These are phyloP conservation scores for Hibiscus trionum DNA, from an alignment of 345 rosid species.

Conservation along the genomic window DNA sequence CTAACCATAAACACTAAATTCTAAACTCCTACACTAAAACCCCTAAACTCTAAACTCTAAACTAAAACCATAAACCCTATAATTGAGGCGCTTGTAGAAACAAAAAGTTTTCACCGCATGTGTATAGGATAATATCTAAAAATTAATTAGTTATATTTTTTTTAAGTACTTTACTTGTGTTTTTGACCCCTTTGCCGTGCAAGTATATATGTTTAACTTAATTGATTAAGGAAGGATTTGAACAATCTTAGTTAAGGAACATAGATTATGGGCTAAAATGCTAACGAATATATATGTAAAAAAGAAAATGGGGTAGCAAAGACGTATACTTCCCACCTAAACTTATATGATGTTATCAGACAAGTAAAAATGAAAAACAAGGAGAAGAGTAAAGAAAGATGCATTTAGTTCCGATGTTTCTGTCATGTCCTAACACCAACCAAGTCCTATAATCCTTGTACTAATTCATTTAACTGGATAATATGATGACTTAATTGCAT, in stretches of 20 bases:
- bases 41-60: too few species aligned
- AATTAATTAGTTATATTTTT: too few species aligned
- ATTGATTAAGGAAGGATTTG: not conserved
- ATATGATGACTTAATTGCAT: not conserved
- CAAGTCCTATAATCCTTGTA: constrained; percentile 3
- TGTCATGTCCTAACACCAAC: constrained; percentile 48
- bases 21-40: too few species aligned
- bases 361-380: constrained; percentile 10
- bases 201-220: too few species aligned
- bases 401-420: constrained; percentile 47
- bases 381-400: not conserved
- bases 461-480: constrained; percentile 3
- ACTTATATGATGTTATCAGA: constrained; percentile 18
- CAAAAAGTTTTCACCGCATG: too few species aligned
- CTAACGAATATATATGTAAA: not conserved
- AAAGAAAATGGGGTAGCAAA: constrained; percentile 23
- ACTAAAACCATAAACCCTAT: too few species aligned
- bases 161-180: too few species aligned
- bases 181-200: too few species aligned
- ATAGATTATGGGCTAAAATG: constrained; percentile 13
- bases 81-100: too few species aligned
- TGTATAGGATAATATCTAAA: too few species aligned
- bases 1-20: too few species aligned
- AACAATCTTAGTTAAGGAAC: constrained; percentile 10
- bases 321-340: constrained; percentile 52